Evolutionary conservation across 1,284 basidiomycete genomes (phyloP), one percentile per base, ranked within the genome.

Genomic region (Spongiforma sp.): DNA sequence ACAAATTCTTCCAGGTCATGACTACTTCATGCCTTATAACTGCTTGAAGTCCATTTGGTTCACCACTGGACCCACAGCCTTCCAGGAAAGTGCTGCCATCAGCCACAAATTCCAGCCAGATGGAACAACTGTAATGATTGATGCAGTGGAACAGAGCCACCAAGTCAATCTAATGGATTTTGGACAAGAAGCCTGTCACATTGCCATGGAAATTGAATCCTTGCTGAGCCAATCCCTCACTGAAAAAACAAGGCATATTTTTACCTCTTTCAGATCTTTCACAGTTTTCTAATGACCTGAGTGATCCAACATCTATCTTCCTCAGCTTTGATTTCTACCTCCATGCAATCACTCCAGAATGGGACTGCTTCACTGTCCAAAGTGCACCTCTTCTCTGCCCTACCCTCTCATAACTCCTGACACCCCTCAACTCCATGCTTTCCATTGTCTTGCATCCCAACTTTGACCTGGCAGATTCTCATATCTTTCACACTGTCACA

Each of bases 401-500:
- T 28, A 75, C 71, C 28, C 66, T 72, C 14, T 71, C 77, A 11
- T 83, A 79, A 62, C 75, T 81, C 52, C 81, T 93, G 17, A 91
- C 93, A 3, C 82, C 91, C 2, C 85, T 99, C 14, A 86, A 92
- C 64, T 81, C 85, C 3, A 91, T 99, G 0, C 96, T 97, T 2
- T 72, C 86, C 2, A 83, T 95, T 30, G 98, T 94, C 81, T 97
- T 98, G 73, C 81, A 88, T 58, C 75, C 84, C 6, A 74, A 85
- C 30, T 99, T 99, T 80, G 88, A 96, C 76, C 85, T 99, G n/a
- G 88, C 91, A 12, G 89, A 97, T 73, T 90, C 95, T 1, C 82
- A 80, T 43, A 97, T 89, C 0, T 99, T 98, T 78, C 85, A 89
- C 62, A 80, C 86, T 8, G 92, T 99, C 57, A 93, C 93, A 15